Base-by-base conservation (phyloP, 225 moss, liverwort and hornwort genomes). In the Polytrichum commune region DNA sequence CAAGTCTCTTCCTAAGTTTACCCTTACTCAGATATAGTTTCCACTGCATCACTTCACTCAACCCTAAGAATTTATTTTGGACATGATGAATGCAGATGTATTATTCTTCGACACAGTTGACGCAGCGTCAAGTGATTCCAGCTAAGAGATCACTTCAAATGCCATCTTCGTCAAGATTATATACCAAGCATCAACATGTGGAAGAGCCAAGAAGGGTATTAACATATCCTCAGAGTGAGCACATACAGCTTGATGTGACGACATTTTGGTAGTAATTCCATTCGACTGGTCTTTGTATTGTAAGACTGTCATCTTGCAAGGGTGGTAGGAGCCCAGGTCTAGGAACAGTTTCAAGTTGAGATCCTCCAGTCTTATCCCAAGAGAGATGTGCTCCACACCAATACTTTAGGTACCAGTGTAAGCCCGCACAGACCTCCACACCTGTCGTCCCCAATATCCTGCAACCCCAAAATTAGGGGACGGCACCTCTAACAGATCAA, bases 211-310 rank as follows among this genome's bases (percentile, higher is more conserved):
- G 38, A 54, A 27, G 19, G 13, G 60, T 19, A 26, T 24, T 1
- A 58, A 20, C 23, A 70, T 13, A 30, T 30, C 54, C 24, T 19
- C 4, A n/a, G 22, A 25, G 69, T 29, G 69, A 62, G 56, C 67
- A 91, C 93, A 76, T 79, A 96, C 96, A 96, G 76, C 96, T 96
- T 65, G 91, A 88, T 64, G 96, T 93, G 77, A 93, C 93, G 55
- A 96, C 92, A 78, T 96, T 96, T 69, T 96, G 91, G 72, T 96
- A 92, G 84, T 96, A 93, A 74, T 84, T 93, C 96, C 96, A 93
- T 29, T 93, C 90, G 70, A 90, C 89, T 68, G 85, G 77, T 72
- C 96, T 78, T 74, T 82, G 83, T 62, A 96, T 72, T 54, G 70
- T 77, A 18, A 84, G 61, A 13, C 84, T 83, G 38, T 69, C 93